Conservation (phyloP, 2,329 filamentous ascomycete species). For the Aspergillus ustus region DNA sequence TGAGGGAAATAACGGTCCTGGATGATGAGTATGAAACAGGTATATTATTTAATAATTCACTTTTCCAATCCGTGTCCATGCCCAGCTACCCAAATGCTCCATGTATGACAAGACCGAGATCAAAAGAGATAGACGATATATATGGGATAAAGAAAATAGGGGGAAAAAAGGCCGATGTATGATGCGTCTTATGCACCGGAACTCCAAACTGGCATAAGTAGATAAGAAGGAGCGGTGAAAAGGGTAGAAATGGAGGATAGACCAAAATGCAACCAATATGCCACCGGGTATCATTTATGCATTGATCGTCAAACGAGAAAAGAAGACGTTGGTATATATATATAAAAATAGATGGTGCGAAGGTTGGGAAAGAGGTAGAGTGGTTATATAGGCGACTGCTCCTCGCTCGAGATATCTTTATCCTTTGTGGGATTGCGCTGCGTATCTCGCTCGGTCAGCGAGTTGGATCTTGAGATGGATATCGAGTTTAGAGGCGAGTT, state of each 20-base stretch:
- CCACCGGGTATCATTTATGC: slow-evolving; percentile 11
- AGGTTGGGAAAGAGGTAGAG: background rate
- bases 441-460: background rate
- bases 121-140: background rate
- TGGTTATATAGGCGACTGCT: background rate
- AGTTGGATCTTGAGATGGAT: slow-evolving; percentile 1
- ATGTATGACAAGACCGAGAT: background rate
- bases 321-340: background rate
- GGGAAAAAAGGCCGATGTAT: background rate
- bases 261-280: background rate
- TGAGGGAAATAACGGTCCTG: too few species aligned
- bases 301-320: background rate
- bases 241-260: background rate
- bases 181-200: background rate
- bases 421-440: background rate
- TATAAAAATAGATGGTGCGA: background rate
- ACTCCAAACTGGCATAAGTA: background rate
- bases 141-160: background rate
- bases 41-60: background rate
- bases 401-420: background rate
- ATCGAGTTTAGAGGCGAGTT: background rate
- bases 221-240: background rate
- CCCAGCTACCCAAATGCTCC: background rate
- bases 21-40: too few species aligned
- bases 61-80: background rate